Evolutionary conservation across 768 basidiomycete species (phyloP).

Genomic region (Sporobolomyces phaffii): DNA sequence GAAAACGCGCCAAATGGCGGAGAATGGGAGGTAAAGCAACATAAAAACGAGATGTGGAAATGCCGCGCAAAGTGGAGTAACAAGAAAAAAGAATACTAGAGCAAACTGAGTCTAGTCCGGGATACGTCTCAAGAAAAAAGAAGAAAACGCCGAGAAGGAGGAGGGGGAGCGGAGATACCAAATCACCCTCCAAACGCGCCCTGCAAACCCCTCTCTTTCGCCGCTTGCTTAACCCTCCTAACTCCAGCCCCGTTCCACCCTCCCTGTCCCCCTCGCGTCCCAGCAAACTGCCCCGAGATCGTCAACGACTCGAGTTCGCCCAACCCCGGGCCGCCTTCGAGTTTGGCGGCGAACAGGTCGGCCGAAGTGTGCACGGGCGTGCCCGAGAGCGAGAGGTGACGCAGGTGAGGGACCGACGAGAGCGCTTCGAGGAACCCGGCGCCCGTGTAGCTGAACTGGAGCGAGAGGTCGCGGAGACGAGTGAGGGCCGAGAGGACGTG

Average conservation of each 20-base stretch:
- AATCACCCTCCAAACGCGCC: not conserved
- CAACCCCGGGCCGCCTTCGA: slow-evolving; percentile 13
- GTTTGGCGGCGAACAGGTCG: not conserved
- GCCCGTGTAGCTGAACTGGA: slow-evolving; percentile 10
- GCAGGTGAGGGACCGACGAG: not conserved
- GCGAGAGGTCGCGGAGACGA: not conserved
- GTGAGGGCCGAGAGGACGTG: slow-evolving; percentile 11
- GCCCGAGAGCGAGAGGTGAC: slow-evolving; percentile 12
- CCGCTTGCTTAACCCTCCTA: slow-evolving; percentile 9
- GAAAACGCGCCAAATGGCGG: no score
- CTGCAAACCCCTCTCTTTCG: not conserved
- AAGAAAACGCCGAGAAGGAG: not conserved
- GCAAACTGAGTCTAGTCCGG: no score
- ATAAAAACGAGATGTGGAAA: no score
- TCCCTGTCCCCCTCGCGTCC: not conserved
- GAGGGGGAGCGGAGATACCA: not conserved
- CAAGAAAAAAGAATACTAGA: no score
- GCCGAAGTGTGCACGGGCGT: slow-evolving; percentile 6
- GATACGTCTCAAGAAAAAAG: no score
- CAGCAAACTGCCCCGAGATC: slow-evolving; percentile 6
- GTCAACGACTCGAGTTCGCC: not conserved
- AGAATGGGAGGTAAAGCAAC: no score
- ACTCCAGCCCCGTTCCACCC: slow-evolving; percentile 14
- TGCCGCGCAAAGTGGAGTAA: no score
- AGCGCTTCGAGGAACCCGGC: slow-evolving; percentile 5